phyloP scores from a whole-genome alignment of 1,284 basidiomycete species.

The Microbotryum intermedium region DNA sequence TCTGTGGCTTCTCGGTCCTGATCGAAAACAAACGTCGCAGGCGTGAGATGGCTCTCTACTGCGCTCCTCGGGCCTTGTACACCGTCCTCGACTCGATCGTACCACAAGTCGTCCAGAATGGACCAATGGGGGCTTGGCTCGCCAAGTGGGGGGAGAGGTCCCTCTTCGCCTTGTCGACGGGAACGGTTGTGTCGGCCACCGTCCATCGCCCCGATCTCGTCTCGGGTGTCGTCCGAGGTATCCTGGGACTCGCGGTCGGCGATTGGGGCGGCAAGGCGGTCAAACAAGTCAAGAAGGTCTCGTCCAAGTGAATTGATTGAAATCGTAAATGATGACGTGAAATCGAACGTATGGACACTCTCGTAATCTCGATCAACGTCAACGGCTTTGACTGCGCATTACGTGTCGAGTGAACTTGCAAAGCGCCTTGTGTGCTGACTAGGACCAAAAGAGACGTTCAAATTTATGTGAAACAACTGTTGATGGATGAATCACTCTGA shows the following conservation, averaged over 20 bases:
- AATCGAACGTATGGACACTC: no score
- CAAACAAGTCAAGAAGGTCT: no score
- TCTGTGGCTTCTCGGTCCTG: constrained; percentile 34
- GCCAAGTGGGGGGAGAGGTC: constrained; percentile 20
- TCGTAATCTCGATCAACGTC: no score
- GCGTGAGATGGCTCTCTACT: constrained; percentile 41
- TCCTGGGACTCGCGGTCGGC: constrained; percentile 18
- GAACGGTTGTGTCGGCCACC: constrained; percentile 19
- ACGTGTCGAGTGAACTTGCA: no score
- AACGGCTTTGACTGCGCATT: no score
- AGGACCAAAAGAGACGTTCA: no score
- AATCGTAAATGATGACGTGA: no score
- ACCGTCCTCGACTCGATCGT: constrained; percentile 27
- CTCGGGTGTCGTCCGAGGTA: constrained; percentile 25
- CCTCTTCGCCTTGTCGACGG: constrained; percentile 25
- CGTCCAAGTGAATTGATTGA: no score
- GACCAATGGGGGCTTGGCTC: constrained; percentile 7
- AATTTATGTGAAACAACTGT: no score
- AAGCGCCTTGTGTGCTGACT: no score
- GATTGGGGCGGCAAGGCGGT: background rate
- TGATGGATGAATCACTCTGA: no score
- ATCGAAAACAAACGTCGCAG: constrained; percentile 40
- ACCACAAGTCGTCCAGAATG: constrained; percentile 12
- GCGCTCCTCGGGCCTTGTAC: constrained; percentile 39
- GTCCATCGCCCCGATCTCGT: constrained; percentile 28